Percentiles rank a stretch among this genome's conserved stretches.
These are phyloP conservation scores for Davidsoniella eucalypti DNA, from an alignment of 2,329 filamentous ascomycete genomes.

Conservation along the genomic window DNA sequence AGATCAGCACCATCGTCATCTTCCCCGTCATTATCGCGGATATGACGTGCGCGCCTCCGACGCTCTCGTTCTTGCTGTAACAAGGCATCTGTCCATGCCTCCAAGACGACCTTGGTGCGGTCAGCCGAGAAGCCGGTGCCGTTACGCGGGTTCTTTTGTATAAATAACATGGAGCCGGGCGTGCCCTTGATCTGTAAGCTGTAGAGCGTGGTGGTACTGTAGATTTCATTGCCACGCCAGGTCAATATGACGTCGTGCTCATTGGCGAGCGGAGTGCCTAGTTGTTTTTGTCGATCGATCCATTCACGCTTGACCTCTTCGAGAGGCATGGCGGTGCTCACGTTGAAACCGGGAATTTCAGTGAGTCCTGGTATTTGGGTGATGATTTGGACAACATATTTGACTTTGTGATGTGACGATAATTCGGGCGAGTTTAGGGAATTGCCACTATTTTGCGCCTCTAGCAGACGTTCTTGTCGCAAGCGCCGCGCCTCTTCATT, in stretches of 20 bases:
- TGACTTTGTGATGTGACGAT: neutral
- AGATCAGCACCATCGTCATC: neutral
- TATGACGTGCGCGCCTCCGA: neutral
- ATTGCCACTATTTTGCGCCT: too few species aligned
- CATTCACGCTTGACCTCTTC: conserved; percentile 47
- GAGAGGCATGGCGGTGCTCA: neutral
- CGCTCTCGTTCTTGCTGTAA: conserved; percentile 35
- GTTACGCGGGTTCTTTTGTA: conserved; percentile 19
- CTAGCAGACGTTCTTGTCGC: too few species aligned
- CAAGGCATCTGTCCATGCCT: conserved; percentile 56
- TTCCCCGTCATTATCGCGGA: neutral
- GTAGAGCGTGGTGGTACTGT: conserved; percentile 56
- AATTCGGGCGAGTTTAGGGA: neutral
- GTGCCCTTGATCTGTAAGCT: neutral
- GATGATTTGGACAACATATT: conserved; percentile 15
- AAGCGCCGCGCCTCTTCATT: too few species aligned
- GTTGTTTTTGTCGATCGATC: conserved; percentile 43
- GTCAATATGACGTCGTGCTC: conserved; percentile 53
- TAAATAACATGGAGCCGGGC: conserved; percentile 23
- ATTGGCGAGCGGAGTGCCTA: conserved; percentile 24
- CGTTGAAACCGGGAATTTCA: conserved; percentile 2
- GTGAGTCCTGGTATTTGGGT: conserved; percentile 44
- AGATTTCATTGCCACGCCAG: conserved; percentile 58
- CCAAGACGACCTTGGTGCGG: conserved; percentile 49
- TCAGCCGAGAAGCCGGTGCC: conserved; percentile 32